Percentiles rank a stretch among this genome's conserved stretches.
Evolutionary conservation across 176 grass and related monocot genomes (phyloP).

Genomic region (Chloris gayana): DNA sequence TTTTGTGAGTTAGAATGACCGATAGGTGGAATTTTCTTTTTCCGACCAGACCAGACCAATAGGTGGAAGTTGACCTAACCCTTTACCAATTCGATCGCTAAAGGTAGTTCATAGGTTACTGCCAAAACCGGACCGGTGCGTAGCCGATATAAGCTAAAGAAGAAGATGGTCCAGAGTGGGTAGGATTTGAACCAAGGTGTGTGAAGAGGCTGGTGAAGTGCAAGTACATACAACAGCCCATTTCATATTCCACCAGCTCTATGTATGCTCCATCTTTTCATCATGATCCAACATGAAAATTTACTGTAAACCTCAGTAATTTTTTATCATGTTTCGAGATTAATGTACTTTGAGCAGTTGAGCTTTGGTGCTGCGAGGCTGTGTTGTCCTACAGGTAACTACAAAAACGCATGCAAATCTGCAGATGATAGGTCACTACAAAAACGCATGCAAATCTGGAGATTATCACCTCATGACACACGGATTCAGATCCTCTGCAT

Average conservation of each 20-base stretch:
- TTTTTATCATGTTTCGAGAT: too few relatives aligned
- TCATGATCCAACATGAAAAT: too few relatives aligned
- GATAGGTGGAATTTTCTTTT: not conserved
- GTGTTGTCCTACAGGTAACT: not conserved
- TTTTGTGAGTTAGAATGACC: not conserved
- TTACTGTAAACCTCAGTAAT: too few relatives aligned
- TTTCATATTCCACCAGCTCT: too few relatives aligned
- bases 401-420: slow-evolving; percentile 3
- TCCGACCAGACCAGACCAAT: not conserved
- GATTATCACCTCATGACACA: too few relatives aligned
- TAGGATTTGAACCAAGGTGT: not conserved
- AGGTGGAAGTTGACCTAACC: not conserved
- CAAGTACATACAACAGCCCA: too few relatives aligned
- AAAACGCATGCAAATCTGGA: too few relatives aligned
- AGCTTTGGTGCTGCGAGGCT: slow-evolving; percentile 20
- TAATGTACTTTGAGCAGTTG: not conserved
- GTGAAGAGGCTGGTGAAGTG: not conserved
- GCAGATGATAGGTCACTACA: too few relatives aligned
- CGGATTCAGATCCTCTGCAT: too few relatives aligned
- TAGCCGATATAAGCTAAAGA: not conserved
- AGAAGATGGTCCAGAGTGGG: not conserved
- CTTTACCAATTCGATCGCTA: not conserved
- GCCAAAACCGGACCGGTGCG: not conserved
- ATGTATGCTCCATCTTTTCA: too few relatives aligned
- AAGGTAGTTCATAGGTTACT: not conserved